phyloP scores from a whole-genome alignment of 1,284 basidiomycete species.

The Ganoderma lingzhi region DNA sequence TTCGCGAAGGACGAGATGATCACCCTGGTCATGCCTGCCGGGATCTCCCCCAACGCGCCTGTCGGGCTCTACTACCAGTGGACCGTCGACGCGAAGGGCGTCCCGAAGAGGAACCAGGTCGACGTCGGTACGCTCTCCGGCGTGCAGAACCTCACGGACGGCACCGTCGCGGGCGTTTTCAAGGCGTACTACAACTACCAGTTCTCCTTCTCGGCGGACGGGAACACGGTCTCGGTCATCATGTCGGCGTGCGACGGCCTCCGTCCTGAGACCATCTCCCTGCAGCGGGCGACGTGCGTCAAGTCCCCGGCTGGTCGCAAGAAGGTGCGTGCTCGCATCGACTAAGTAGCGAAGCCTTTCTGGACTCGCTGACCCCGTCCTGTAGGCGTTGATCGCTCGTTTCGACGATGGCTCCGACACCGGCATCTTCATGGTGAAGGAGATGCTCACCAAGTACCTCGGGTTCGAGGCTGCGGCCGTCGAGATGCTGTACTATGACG shows the following conservation, averaged over 20 bases:
- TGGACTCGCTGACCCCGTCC: neutral
- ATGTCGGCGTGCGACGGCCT: neutral
- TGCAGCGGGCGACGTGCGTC: neutral
- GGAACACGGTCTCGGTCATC: neutral
- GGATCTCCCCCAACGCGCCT: neutral
- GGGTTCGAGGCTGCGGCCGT: neutral
- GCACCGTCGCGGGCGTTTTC: neutral
- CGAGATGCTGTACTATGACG: slow-evolving; percentile 1
- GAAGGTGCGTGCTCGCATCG: neutral
- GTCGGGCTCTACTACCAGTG: slow-evolving; percentile 6
- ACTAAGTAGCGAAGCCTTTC: neutral
- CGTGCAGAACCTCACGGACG: neutral
- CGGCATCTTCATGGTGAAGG: slow-evolving; percentile 6
- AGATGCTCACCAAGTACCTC: slow-evolving; percentile 7
- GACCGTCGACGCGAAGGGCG: neutral
- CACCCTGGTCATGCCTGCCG: slow-evolving; percentile 2
- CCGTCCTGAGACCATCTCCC: neutral
- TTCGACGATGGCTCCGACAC: neutral
- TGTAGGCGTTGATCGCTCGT: slow-evolving; percentile 4
- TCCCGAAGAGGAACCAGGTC: slow-evolving; percentile 1
- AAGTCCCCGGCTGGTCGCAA: neutral
- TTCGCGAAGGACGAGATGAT: slow-evolving; percentile 1
- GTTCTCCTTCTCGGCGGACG: neutral
- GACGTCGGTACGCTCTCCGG: neutral
- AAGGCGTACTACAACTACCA: neutral